Base-by-base conservation (phyloP, 2,329 filamentous ascomycete species). In the Claviceps digitariae region DNA sequence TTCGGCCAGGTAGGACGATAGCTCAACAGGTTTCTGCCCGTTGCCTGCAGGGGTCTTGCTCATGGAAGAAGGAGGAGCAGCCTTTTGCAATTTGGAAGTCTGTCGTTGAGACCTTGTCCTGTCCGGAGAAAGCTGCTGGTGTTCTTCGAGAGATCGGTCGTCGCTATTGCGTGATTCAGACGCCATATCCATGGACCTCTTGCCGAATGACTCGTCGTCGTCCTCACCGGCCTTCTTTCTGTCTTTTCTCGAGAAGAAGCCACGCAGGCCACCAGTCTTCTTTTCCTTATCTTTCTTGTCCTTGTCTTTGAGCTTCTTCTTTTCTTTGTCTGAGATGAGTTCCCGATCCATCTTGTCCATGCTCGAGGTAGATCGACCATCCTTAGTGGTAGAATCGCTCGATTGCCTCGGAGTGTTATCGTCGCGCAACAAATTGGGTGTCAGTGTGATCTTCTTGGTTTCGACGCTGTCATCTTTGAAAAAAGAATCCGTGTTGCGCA, bases 381-480 rank as follows among this genome's bases (percentile, higher is more conserved):
- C 82, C 58, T 71, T 72, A 10, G 67, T 75, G 17, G 54, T 48
- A 2, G 69, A 70, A 23, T 72, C 69, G 12, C 63, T 64, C 2
- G 70, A 70, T 75, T 91, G 66, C 71, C 74, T 67, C 68, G 78
- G 55, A 43, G 74, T 69, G 58, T 74, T 77, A 60, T 96, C 90
- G 59, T 97, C 91, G 44, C 91, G 83, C 43, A 97, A 73, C 52
- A 98, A 72, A 60, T 95, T 95, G 1, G 93, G 93, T 3, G 93
- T 98, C 46, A 98, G 78, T 0, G 90, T 95, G 60, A 98, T 97
- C 72, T 97, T 97, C 69, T 94, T 90, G 2, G 93, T 96, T 68
- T 97, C 93, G 40, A 89, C 86, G 34, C 82, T 89, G 63, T 98
- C 91, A 63, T 97, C 93, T 68, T 90, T 95, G 75, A 96, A 96